A percentile compares a stretch with the other conserved stretches of the same genome.
Evolutionary conservation across 2,329 filamentous ascomycete genomes (phyloP).

Genomic region (Hypoxylon sp.): DNA sequence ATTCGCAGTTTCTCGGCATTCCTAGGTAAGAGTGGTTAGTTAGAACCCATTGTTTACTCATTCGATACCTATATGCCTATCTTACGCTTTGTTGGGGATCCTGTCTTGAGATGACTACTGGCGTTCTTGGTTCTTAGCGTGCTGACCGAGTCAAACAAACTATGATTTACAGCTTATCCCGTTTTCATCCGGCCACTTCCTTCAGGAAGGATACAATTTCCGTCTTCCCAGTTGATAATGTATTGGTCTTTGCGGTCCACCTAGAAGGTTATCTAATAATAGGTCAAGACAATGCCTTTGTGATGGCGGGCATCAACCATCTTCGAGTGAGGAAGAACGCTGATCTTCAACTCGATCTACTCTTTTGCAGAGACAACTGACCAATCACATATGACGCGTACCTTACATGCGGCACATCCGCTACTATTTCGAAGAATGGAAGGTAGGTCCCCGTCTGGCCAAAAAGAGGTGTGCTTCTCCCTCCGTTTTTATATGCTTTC

Average conservation of each 20-base stretch:
- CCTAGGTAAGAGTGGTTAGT: neutral
- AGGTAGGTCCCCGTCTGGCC: slow-evolving; percentile 19
- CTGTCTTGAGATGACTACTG: neutral
- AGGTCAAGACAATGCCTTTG: neutral
- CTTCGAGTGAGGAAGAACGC: neutral
- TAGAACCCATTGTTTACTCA: neutral
- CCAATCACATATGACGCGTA: slow-evolving; percentile 35
- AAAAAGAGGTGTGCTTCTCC: slow-evolving; percentile 7
- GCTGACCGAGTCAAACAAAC: neutral
- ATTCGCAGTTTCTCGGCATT: neutral
- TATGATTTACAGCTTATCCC: neutral
- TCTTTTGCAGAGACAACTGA: slow-evolving; percentile 1
- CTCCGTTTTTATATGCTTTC: neutral
- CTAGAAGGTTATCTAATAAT: neutral
- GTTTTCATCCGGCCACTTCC: neutral
- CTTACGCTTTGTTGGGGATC: neutral
- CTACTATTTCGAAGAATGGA: slow-evolving; percentile 15
- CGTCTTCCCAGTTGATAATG: neutral
- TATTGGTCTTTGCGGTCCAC: neutral
- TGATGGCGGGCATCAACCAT: neutral
- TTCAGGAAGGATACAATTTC: neutral
- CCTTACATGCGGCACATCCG: slow-evolving; percentile 32
- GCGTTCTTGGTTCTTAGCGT: neutral
- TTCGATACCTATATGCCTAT: neutral
- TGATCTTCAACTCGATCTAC: neutral